Evolutionary conservation across 2,329 filamentous ascomycete genomes (phyloP), one percentile per base, ranked within the genome.

Genomic region (Botryosphaeria agaves): DNA sequence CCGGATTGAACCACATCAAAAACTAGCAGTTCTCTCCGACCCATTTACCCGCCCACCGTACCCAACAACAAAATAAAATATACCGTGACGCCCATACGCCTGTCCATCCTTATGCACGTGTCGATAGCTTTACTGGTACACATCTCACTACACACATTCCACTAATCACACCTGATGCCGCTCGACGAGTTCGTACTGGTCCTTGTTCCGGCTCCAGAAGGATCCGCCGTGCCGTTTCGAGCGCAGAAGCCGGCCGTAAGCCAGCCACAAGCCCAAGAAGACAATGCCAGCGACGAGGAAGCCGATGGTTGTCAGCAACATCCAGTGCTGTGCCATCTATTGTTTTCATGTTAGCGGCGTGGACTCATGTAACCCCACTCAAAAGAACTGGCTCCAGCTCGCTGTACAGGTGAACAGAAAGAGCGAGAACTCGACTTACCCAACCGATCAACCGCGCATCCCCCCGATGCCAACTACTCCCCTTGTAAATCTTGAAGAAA

Each of bases 401-500:
- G n/a, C n/a, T n/a, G n/a, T n/a, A n/a, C n/a, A n/a, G n/a, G n/a
- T n/a, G n/a, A n/a, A n/a, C n/a, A n/a, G n/a, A n/a, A n/a, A n/a
- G n/a, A n/a, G n/a, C n/a, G 14, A 29, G 8, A 14, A 23, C 7
- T n/a, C n/a, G n/a, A 45, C 55, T 42, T 50, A 66, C 60, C 69
- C 72, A 76, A 50, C 76, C 74, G 34, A 76, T 75, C 31, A 76
- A 46, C 44, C 63, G 59, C 29, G 73, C 71, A 41, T 76, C 72
- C 36, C 62, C 66, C 28, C 62, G 64, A 45, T 76, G 72, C 72
- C 72, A 76, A 51, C 68, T 73, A 50, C 69, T 72, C 25, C 72
- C 72, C 31, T 66, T 48, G 44, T 76, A 64, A 43, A 72, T 68
- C 20, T 65, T 73, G 53, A 82, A 81, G 59, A 81, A 81, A 39